Conservation (phyloP, 2,329 filamentous ascomycete species). For the Talaromyces marneffei region DNA sequence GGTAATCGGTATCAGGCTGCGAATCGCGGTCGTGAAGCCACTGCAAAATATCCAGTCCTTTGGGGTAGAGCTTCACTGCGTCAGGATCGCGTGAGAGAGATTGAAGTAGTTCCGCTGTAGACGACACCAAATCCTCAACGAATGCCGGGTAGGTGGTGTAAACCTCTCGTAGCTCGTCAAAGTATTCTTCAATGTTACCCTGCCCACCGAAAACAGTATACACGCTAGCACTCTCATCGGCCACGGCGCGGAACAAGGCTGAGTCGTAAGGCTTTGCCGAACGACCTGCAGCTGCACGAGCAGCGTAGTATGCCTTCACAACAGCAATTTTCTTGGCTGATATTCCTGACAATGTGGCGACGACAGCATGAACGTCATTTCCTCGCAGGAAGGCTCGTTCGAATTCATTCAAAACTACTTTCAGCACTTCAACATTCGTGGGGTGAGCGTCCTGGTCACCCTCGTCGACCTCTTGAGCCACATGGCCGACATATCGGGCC, state of each 20-base stretch:
- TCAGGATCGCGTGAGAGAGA: slow-evolving; percentile 73
- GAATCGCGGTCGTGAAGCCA: slow-evolving; percentile 88
- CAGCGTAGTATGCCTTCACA: slow-evolving; percentile 85
- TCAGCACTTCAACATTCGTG: slow-evolving; percentile 87
- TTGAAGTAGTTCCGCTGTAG: slow-evolving; percentile 81
- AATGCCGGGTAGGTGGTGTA: slow-evolving; percentile 89
- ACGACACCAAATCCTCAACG: slow-evolving; percentile 74
- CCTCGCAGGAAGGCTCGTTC: slow-evolving; percentile 90
- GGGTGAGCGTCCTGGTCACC: slow-evolving; percentile 85
- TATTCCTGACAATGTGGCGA: slow-evolving; percentile 80
- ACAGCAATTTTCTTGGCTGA: slow-evolving; percentile 86
- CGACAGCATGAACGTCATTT: slow-evolving; percentile 92
- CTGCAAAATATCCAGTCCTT: slow-evolving; percentile 89
- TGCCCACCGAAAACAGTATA: slow-evolving; percentile 96
- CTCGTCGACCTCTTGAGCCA: slow-evolving; percentile 82
- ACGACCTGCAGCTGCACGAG: slow-evolving; percentile 74
- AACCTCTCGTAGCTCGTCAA: slow-evolving; percentile 89
- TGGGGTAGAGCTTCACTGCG: slow-evolving; percentile 92
- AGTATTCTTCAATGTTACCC: slow-evolving; percentile 99
- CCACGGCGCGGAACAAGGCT: slow-evolving; percentile 80
- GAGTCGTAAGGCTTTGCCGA: slow-evolving; percentile 90
- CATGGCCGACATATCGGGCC: slow-evolving; percentile 84
- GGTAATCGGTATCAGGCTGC: slow-evolving; percentile 88
- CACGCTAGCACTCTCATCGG: slow-evolving; percentile 74
- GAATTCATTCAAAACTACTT: slow-evolving; percentile 89